Evolutionary conservation across 306 rosid genomes (phyloP).

Genomic region (Comarum palustre): DNA sequence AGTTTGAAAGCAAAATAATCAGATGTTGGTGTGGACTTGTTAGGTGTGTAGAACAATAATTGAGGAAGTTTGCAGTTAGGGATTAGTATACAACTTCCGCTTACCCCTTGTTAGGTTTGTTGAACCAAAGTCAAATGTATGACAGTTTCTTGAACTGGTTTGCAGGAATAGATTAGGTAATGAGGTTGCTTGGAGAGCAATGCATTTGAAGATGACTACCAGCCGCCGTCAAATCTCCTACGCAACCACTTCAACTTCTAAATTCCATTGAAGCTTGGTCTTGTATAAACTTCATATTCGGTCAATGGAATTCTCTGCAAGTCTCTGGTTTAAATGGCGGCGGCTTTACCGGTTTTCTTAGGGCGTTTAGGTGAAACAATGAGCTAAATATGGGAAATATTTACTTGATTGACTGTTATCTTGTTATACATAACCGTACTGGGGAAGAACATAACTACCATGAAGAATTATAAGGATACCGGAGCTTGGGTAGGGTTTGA

Average conservation of each 20-base stretch:
- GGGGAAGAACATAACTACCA: background rate
- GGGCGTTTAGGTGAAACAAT: background rate
- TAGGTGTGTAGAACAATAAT: background rate
- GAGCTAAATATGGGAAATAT: background rate
- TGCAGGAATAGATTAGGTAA: background rate
- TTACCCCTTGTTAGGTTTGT: background rate
- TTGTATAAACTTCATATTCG: background rate
- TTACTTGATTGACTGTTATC: background rate
- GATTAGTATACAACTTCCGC: constrained; percentile 4
- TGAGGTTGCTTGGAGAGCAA: background rate
- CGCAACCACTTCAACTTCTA: background rate
- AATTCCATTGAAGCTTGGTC: background rate
- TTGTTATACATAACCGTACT: background rate
- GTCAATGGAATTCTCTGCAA: constrained; percentile 10
- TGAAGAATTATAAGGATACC: background rate
- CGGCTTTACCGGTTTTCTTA: background rate
- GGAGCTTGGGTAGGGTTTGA: constrained; percentile 32
- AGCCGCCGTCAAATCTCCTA: constrained; percentile 13
- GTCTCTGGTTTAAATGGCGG: background rate
- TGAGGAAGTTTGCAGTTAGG: background rate
- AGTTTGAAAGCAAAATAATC: constrained; percentile 9
- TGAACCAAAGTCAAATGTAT: background rate
- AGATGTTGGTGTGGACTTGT: constrained; percentile 15
- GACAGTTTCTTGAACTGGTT: background rate
- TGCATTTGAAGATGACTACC: background rate